Evolutionary conservation across 768 basidiomycete species (phyloP).

Genomic region (Suillus subalutaceus): DNA sequence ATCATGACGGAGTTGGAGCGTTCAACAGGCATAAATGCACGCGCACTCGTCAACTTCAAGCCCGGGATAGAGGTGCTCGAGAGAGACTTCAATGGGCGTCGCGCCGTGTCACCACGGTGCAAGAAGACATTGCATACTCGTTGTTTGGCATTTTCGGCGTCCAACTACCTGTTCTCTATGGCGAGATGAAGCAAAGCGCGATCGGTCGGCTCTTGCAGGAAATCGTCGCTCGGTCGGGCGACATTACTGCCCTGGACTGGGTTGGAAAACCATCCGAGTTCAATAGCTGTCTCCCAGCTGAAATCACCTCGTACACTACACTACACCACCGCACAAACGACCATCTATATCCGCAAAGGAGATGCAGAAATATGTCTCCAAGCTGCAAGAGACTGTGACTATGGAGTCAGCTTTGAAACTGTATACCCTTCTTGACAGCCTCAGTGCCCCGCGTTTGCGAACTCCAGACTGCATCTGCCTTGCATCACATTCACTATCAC

Average conservation of each 20-base stretch:
- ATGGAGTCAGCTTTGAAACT: background rate
- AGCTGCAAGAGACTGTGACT: background rate
- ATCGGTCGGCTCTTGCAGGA: background rate
- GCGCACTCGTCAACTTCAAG: background rate
- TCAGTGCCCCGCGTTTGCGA: background rate
- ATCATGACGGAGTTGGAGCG: background rate
- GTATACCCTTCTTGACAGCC: background rate
- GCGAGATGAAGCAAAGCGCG: background rate
- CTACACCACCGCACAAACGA: background rate
- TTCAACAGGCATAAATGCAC: background rate
- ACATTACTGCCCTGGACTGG: background rate
- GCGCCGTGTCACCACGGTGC: background rate
- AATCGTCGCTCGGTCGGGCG: background rate
- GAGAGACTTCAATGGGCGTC: background rate
- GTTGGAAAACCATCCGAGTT: background rate
- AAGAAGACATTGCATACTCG: background rate
- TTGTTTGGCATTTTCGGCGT: background rate
- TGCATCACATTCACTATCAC: background rate
- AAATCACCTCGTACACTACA: background rate
- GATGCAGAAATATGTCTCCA: background rate
- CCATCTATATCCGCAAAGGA: background rate
- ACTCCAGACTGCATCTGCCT: background rate
- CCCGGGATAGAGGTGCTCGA: background rate
- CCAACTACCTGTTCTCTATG: background rate
- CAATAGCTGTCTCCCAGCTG: background rate